These are phyloP conservation scores for Pseudopithomyces chartarum DNA, from an alignment of 2,329 filamentous ascomycete genomes.

Conservation along the genomic window DNA sequence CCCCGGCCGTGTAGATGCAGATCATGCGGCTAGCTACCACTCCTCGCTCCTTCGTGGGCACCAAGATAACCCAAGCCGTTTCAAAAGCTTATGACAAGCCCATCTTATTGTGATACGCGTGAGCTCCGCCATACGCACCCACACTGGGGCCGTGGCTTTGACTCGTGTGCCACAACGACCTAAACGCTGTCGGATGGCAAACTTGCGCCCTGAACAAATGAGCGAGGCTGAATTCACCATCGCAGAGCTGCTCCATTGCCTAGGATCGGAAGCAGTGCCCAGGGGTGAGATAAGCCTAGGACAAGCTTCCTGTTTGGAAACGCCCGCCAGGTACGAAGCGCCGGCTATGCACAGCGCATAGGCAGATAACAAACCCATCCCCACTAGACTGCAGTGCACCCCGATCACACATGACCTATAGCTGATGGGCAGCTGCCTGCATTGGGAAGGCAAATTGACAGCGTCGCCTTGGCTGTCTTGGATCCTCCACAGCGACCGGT, in stretches of 20 bases:
- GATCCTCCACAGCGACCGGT: conserved; percentile 10
- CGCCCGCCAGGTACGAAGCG: conserved; percentile 6
- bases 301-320: conserved; percentile 8
- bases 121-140: conserved; percentile 5
- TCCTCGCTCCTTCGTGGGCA: background rate
- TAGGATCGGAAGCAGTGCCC: conserved; percentile 1
- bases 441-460: conserved; percentile 24
- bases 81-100: background rate
- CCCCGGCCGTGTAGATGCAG: background rate
- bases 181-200: background rate
- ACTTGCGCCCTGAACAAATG: background rate
- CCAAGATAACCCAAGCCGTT: background rate
- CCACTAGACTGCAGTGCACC: background rate
- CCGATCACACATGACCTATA: conserved; percentile 5
- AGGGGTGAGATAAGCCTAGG: background rate
- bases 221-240: background rate
- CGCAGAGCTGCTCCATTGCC: background rate
- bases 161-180: background rate
- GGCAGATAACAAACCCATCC: conserved; percentile 1
- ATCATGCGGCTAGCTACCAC: background rate
- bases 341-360: background rate
- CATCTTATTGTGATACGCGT: background rate
- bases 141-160: background rate
- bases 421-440: background rate
- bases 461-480: conserved; percentile 21